Base-by-base conservation (phyloP, 345 rosid genomes). In the Iberis pinnata region DNA sequence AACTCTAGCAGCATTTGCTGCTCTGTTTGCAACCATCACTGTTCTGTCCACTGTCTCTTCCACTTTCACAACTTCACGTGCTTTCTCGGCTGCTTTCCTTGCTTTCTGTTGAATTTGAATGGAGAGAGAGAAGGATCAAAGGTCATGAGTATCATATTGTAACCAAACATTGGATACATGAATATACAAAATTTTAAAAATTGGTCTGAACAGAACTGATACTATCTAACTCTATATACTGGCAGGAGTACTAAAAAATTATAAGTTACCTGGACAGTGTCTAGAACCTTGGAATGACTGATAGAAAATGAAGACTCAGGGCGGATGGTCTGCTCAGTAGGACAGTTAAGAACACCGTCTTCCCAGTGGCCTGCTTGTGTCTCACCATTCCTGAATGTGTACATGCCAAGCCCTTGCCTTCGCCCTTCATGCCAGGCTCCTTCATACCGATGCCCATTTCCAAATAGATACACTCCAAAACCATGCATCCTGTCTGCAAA, bases 361-460 rank as follows among this genome's bases (percentile, higher is more conserved):
- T 81, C 66, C 85, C 92, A 84, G 13, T 80, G 85, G 38, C 92
- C 88, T 17, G 68, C 76, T 57, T 75, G 81, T 52, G 76, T 77
- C 64, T 84, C 85, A 12, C 92, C 85, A 42, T 63, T 78, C 64
- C 78, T 71, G 65, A 80, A 83, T 49, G 78, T 72, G 60, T 83
- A 83, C 73, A 76, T 68, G 36, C 92, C 88, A 12, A 76, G 73
- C 29, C 92, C 88, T 68, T 83, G 84, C 75, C 80, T 80, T 64
- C 70, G 77, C 35, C 92, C 92, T 60, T 83, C 87, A 37, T 83
- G 92, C 84, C 92, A 83, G 18, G 92, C 84, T 56, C 92, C 92
- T 58, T 83, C 92, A 16, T 78, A 83, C 53, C 63, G 61, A 44
- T 83, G 87, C 35, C 84, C 82, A 36, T 83, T 83, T 7, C 67